Base-by-base conservation (phyloP, 73 alveolate species). In the Symbiodinium natans region DNA sequence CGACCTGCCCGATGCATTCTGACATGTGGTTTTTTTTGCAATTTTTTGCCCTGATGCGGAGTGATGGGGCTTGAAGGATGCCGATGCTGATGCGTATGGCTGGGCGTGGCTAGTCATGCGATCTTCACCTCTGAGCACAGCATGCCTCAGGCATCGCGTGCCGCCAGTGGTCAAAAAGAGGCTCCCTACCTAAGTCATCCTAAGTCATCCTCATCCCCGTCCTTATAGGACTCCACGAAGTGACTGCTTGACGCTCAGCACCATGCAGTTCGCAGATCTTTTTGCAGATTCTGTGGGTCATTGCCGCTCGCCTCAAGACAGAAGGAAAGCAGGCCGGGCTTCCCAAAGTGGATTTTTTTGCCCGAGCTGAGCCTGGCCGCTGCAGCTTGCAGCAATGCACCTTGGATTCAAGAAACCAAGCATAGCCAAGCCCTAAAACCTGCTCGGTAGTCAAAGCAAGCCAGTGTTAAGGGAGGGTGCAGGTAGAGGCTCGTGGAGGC, bases 21-120 rank as follows among this genome's bases (percentile, higher is more conserved):
- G 83, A 71, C 41, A 71, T 29, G 41, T 19, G 40, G 1, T 36
- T 73, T 73, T 33, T 2, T n/a, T n/a, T n/a, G n/a, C n/a, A n/a
- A n/a, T n/a, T n/a, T n/a, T n/a, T n/a, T n/a, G n/a, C n/a, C n/a
- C n/a, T n/a, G n/a, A n/a, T n/a, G n/a, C n/a, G n/a, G n/a, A n/a
- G n/a, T 71, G 39, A 33, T 33, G 41, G 9, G 33, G 10, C 87
- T 4, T 34, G 23, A 11, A 86, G 93, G 93, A 38, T 86, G 93
- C 93, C 93, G 54, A 86, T 86, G 93, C 82, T 86, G 82, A 33
- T 42, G 82, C 38, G 93, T 82, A 74, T 48, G 43, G 82, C 82
- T 1, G 93, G 93, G 54, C 93, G 93, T 7, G 80, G 80, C 80
- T 63, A 63, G 80, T 29, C 36, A 36, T 9, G 59, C 59, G 13